Base-by-base conservation (phyloP, 768 basidiomycete species). In the Suillus placidus region DNA sequence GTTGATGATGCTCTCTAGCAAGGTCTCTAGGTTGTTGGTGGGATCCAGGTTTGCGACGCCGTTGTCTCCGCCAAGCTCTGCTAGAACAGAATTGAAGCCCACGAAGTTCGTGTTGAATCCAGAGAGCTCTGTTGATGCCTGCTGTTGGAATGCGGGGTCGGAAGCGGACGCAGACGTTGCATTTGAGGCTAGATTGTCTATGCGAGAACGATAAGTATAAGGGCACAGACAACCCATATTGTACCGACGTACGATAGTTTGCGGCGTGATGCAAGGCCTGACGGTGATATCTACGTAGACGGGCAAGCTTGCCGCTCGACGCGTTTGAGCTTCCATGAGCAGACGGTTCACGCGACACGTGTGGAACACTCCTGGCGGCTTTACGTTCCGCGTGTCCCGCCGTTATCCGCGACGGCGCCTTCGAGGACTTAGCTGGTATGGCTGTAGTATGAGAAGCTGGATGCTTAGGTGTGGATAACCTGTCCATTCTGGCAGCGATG, bases 1-100 rank as follows among this genome's bases (percentile, higher is more conserved):
- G 70, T 88, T 83, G 70, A 87, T 70, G 13, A 82, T 43, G 20
- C 82, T 71, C 72, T 88, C 88, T 57, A 90, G 64, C 23, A 83
- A 42, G 1, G 73, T 81, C 71, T 90, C 83, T 5, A 88, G 51
- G 34, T 74, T 71, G 68, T 82, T 78, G 35, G 70, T 72, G 5
- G 60, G 54, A 71, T 89, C 81, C 70, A 85, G 87, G 75, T 84
- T 79, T 34, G 77, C 82, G 40, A 85, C 78, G 20, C 87, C 87
- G 61, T 84, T 84, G 70, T 82, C 81, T 20, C 72, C 66, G 9
- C 70, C 74, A 35, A 79, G 69, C 43, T 71, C 68, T 13, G 58
- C 71, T 34, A 82, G 69, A 26, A 74, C 63, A 38, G 58, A 65
- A 55, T 74, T 66, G 35, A 81, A 74, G 43, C 73, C 75, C n/a